Percentiles rank a stretch among this genome's conserved stretches.
phyloP scores from a whole-genome alignment of 2,329 filamentous ascomycete genomes.

The Diaporthe humulicola region DNA sequence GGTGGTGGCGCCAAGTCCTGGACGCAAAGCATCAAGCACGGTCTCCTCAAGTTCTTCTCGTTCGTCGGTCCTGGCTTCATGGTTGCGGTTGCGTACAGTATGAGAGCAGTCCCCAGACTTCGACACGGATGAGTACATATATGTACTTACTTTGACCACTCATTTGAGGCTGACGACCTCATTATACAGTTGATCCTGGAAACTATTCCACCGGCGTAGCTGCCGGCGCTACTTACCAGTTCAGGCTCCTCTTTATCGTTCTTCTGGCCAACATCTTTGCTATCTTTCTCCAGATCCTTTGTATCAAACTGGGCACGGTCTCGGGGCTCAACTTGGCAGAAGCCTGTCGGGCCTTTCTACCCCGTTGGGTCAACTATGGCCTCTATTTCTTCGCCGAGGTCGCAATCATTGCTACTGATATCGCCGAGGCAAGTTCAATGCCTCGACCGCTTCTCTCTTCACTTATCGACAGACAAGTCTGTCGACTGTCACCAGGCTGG shows the following conservation, averaged over 20 bases:
- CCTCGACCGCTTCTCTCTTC: neutral
- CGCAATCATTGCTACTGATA: constrained; percentile 79
- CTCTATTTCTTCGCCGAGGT: constrained; percentile 75
- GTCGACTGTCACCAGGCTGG: neutral
- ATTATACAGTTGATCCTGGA: constrained; percentile 62
- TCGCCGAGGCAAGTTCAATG: constrained; percentile 68
- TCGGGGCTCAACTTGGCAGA: constrained; percentile 77
- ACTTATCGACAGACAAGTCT: neutral
- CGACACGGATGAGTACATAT: neutral
- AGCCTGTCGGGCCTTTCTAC: constrained; percentile 74
- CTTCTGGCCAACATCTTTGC: constrained; percentile 79
- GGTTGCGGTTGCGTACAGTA: constrained; percentile 68
- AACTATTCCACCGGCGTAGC: constrained; percentile 81
- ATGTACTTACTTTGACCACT: no score
- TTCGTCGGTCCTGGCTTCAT: constrained; percentile 79
- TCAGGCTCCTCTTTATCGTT: constrained; percentile 76
- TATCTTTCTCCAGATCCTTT: constrained; percentile 77
- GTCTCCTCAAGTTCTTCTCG: neutral
- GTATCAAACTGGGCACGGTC: constrained; percentile 78
- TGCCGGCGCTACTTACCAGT: constrained; percentile 75
- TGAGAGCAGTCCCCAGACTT: neutral
- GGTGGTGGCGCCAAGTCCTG: neutral
- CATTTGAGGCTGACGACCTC: neutral
- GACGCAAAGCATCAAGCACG: neutral
- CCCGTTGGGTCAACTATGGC: constrained; percentile 72